phyloP scores from a whole-genome alignment of 371 early-diverging fungal genomes.

The Rhizopus arrhizus region DNA sequence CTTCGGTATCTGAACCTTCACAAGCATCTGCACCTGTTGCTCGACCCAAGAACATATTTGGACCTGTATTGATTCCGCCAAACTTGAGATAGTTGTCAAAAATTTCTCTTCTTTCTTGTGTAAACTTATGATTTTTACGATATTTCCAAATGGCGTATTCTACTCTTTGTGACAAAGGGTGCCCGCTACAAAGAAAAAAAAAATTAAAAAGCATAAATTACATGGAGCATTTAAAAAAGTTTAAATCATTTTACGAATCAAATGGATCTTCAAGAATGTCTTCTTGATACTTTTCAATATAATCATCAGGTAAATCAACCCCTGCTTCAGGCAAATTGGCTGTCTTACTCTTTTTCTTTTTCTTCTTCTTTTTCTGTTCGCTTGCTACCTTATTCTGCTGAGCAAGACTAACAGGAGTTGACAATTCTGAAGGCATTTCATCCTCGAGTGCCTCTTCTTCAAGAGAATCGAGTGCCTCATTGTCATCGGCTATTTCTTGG shows the following conservation, averaged over 20 bases:
- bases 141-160: conserved; percentile 62
- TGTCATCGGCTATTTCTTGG: background rate
- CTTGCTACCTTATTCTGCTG: conserved; percentile 13
- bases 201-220: background rate
- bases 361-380: conserved; percentile 53
- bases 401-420: conserved; percentile 38
- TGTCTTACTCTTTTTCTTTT: conserved; percentile 55
- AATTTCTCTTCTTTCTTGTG: conserved; percentile 37
- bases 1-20: conserved; percentile 45
- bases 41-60: conserved; percentile 57
- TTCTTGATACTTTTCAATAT: conserved; percentile 44
- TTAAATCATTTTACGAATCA: conserved; percentile 34
- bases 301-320: conserved; percentile 39
- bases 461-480: background rate
- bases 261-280: conserved; percentile 49
- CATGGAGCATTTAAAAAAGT: background rate
- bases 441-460: conserved; percentile 3
- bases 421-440: conserved; percentile 25
- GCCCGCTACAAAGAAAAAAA: conserved; percentile 25
- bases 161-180: conserved; percentile 53
- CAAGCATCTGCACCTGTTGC: conserved; percentile 39
- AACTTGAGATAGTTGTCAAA: conserved; percentile 58
- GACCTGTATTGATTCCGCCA: conserved; percentile 60
- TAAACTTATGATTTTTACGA: conserved; percentile 58
- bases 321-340: conserved; percentile 59